Evolutionary conservation across 2,329 filamentous ascomycete genomes (phyloP).

Genomic region (Clarireedia monteithiana): DNA sequence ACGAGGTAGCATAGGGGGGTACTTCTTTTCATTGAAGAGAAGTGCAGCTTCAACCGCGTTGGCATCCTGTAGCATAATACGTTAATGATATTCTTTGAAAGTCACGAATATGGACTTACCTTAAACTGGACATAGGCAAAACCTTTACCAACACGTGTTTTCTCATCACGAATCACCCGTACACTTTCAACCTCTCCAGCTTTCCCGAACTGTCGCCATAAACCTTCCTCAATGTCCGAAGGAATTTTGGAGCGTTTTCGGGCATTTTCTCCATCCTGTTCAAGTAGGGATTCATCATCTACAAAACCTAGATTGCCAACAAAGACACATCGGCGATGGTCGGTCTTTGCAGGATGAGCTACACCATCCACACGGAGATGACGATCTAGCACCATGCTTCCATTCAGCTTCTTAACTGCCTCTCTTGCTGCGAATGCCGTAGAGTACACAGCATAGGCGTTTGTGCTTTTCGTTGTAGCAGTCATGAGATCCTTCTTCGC

Average conservation of each 20-base stretch:
- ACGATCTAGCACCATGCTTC: conserved; percentile 72
- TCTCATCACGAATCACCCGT: conserved; percentile 79
- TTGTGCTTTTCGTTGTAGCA: conserved; percentile 83
- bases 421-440: conserved; percentile 66
- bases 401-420: conserved; percentile 73
- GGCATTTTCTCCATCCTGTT: conserved; percentile 56
- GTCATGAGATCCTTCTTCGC: conserved; percentile 88
- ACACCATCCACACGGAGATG: conserved; percentile 89
- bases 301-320: conserved; percentile 95
- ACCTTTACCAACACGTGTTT: conserved; percentile 90
- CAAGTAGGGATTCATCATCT: conserved; percentile 73
- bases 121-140: conserved; percentile 97
- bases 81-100: conserved; percentile 4
- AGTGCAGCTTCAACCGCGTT: conserved; percentile 90
- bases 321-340: conserved; percentile 87
- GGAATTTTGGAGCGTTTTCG: conserved; percentile 70
- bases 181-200: conserved; percentile 86
- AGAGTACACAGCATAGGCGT: conserved; percentile 88
- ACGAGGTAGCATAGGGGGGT: conserved; percentile 87
- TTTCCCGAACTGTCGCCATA: conserved; percentile 74
- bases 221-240: conserved; percentile 84
- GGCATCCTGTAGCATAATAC: conserved; percentile 47
- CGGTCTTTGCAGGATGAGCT: conserved; percentile 74
- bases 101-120: conserved; percentile 34
- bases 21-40: conserved; percentile 82